Evolutionary conservation across 225 moss, liverwort and hornwort genomes (phyloP).

Genomic region (Rhytidiadelphus loreus): DNA sequence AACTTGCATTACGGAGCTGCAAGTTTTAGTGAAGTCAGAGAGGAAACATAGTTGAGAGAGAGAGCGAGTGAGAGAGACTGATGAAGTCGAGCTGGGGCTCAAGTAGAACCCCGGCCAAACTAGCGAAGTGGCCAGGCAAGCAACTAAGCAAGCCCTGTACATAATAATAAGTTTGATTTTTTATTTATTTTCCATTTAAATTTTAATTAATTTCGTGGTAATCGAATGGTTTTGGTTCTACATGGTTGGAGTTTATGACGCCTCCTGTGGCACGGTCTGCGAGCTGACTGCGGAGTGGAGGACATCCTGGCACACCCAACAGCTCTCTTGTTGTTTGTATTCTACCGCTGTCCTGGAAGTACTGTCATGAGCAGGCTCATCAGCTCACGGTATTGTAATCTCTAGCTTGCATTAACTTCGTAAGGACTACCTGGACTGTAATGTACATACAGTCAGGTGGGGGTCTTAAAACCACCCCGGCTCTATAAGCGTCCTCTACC

Average conservation of each 20-base stretch:
- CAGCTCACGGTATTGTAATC: background rate
- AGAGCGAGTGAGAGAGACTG: background rate
- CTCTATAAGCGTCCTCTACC: background rate
- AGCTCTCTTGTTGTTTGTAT: conserved; percentile 12
- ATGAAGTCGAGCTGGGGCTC: background rate
- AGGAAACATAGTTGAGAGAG: background rate
- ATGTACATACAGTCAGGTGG: background rate
- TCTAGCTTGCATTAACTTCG: background rate
- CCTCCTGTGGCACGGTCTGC: background rate
- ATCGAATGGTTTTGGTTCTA: background rate
- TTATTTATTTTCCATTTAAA: background rate
- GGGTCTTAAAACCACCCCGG: background rate
- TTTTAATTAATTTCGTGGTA: background rate
- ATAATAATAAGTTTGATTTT: background rate
- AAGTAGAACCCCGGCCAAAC: background rate
- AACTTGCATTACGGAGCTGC: background rate
- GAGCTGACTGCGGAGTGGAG: background rate
- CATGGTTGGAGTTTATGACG: background rate
- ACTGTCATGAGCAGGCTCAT: background rate
- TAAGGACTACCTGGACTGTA: background rate
- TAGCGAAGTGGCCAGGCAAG: background rate
- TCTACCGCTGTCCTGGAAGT: background rate
- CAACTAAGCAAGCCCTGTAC: background rate
- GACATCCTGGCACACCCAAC: conserved; percentile 12
- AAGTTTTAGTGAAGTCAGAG: background rate